phyloP scores from a whole-genome alignment of 129 eudicot species.

The Calendula officinalis region DNA sequence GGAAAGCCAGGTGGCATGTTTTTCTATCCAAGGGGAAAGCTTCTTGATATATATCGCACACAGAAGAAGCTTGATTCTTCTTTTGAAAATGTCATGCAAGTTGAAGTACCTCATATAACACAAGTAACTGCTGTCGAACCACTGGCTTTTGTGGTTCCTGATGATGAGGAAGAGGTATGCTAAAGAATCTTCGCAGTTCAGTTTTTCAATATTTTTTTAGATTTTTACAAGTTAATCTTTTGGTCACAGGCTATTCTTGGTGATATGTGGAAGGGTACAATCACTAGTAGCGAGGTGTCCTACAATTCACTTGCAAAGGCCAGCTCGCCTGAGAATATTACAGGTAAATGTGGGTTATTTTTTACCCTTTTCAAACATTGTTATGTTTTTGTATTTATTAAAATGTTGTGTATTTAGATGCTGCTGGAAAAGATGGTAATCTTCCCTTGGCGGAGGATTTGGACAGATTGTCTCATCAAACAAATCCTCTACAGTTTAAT shows the following conservation, averaged over 20 bases:
- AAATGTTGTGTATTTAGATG: slow-evolving; percentile 31
- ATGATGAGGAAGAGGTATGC: slow-evolving; percentile 72
- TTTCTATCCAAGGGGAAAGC: slow-evolving; percentile 80
- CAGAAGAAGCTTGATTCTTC: slow-evolving; percentile 52
- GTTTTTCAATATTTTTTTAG: neutral
- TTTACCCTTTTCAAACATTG: neutral
- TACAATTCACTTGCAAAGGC: slow-evolving; percentile 45
- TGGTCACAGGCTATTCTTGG: slow-evolving; percentile 51
- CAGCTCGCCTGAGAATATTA: slow-evolving; percentile 43
- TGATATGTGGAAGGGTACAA: slow-evolving; percentile 72
- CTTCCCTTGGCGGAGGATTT: slow-evolving; percentile 34
- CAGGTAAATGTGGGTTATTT: slow-evolving; percentile 41
- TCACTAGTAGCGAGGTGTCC: slow-evolving; percentile 57
- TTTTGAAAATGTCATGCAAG: slow-evolving; percentile 47
- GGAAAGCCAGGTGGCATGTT: slow-evolving; percentile 54
- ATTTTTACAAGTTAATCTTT: neutral
- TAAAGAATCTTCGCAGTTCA: neutral
- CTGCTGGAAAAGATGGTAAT: slow-evolving; percentile 21
- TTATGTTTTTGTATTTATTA: neutral
- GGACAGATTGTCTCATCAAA: slow-evolving; percentile 14
- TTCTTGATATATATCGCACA: slow-evolving; percentile 86
- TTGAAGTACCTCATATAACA: slow-evolving; percentile 52
- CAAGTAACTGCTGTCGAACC: slow-evolving; percentile 58
- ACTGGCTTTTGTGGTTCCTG: slow-evolving; percentile 81
- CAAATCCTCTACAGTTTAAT: slow-evolving; percentile 11